A percentile compares a stretch with the other conserved stretches of the same genome.
These are phyloP conservation scores for Corynascus novoguineensis DNA, from an alignment of 495 filamentous ascomycete species.

Conservation along the genomic window DNA sequence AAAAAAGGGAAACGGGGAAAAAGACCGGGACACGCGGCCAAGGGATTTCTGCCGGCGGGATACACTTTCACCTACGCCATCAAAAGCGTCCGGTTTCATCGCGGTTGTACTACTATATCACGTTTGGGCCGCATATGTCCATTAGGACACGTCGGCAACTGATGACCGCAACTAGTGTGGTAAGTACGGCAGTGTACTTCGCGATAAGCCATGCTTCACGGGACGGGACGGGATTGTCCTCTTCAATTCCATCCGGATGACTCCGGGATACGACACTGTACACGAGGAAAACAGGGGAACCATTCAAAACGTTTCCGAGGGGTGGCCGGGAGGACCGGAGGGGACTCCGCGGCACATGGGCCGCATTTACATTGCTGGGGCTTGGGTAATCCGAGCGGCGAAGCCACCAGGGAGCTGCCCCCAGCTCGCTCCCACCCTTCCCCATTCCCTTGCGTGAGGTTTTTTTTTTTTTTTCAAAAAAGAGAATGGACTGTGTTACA, in stretches of 20 bases:
- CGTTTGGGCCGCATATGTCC: background rate
- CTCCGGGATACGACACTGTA: too few species aligned
- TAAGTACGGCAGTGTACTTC: background rate
- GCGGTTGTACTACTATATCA: conserved; percentile 12
- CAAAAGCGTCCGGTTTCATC: conserved; percentile 3
- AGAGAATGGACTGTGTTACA: background rate
- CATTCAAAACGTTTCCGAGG: background rate
- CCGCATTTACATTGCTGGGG: background rate
- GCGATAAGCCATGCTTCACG: background rate
- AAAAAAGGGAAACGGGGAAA: too few species aligned
- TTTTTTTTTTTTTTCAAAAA: too few species aligned
- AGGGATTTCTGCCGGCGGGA: too few species aligned
- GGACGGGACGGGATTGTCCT: conserved; percentile 3
- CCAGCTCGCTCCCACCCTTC: too few species aligned
- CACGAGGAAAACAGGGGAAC: background rate
- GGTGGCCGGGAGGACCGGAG: conserved; percentile 5
- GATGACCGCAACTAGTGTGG: too few species aligned
- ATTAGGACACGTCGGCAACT: background rate
- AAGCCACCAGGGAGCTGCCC: background rate
- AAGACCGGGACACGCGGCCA: too few species aligned
- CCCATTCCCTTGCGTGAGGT: background rate
- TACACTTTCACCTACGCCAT: background rate
- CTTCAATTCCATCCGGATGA: too few species aligned
- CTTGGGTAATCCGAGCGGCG: background rate
- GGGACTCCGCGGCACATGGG: background rate